phyloP scores from a whole-genome alignment of 2,329 filamentous ascomycete species.

The Aspergillus fumigatiaffinis region DNA sequence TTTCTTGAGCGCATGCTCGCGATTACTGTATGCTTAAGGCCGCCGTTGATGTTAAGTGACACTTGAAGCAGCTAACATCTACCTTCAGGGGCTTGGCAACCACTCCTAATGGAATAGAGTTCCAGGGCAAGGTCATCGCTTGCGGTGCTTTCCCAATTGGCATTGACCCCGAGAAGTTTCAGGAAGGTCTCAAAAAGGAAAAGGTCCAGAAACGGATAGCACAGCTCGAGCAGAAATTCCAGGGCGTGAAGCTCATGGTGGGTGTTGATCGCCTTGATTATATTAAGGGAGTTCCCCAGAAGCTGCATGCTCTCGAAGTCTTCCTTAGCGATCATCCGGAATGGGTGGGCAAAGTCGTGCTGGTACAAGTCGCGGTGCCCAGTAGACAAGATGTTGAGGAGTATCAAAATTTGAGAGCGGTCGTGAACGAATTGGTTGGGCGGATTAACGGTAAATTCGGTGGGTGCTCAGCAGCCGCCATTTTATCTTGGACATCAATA shows the following conservation, averaged over 20 bases:
- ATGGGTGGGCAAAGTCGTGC: conserved; percentile 95
- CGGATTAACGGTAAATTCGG: conserved; percentile 95
- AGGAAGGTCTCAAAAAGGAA: conserved; percentile 78
- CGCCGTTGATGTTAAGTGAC: not conserved
- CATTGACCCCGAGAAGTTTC: conserved; percentile 95
- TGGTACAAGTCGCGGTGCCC: conserved; percentile 93
- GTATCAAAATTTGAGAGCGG: conserved; percentile 91
- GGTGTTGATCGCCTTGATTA: conserved; percentile 96
- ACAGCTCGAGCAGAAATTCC: conserved; percentile 81
- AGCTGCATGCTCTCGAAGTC: conserved; percentile 91
- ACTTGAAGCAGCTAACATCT: conserved; percentile 10
- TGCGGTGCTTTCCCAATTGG: conserved; percentile 97
- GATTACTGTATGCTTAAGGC: conserved; percentile 65
- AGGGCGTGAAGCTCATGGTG: conserved; percentile 93
- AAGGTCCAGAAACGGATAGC: conserved; percentile 85
- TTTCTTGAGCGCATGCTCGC: conserved; percentile 92
- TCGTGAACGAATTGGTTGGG: conserved; percentile 94
- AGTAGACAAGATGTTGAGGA: conserved; percentile 95
- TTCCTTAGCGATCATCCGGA: conserved; percentile 96
- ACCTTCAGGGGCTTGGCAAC: conserved; percentile 52
- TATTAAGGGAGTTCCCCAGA: conserved; percentile 98
- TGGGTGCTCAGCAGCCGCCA: conserved; percentile 24
- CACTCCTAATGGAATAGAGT: conserved; percentile 90
- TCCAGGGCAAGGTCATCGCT: conserved; percentile 79
- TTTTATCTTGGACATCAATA: not conserved